These are phyloP conservation scores for Colletotrichum cereale DNA, from an alignment of 2,329 filamentous ascomycete species.

Conservation along the genomic window DNA sequence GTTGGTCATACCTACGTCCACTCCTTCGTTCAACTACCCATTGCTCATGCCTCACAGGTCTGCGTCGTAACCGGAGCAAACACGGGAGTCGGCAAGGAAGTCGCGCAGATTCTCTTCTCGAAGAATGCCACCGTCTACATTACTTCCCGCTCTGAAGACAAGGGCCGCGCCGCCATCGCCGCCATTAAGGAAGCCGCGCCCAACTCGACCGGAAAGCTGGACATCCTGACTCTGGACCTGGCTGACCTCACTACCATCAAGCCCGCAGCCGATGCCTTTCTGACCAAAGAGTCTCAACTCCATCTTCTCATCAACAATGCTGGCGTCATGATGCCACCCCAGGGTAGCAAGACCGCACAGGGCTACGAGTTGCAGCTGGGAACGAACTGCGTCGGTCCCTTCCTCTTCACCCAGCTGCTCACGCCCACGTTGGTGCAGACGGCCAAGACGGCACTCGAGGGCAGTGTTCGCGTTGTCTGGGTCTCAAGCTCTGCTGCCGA, in stretches of 20 bases:
- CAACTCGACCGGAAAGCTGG: constrained; percentile 54
- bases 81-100: constrained; percentile 63
- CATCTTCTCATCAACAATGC: constrained; percentile 61
- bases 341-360: constrained; percentile 55
- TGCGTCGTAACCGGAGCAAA: constrained; percentile 63
- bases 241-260: constrained; percentile 53
- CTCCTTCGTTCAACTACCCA: not conserved
- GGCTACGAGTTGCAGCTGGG: constrained; percentile 58
- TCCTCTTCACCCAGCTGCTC: constrained; percentile 55
- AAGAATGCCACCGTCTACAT: constrained; percentile 68
- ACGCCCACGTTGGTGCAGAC: constrained; percentile 51
- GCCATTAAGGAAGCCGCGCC: constrained; percentile 54
- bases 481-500: constrained; percentile 49
- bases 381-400: constrained; percentile 54
- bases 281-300: constrained; percentile 48
- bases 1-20: not conserved
- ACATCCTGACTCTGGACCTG: constrained; percentile 61
- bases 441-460: constrained; percentile 47
- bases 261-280: constrained; percentile 48
- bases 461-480: constrained; percentile 51
- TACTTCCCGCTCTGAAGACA: constrained; percentile 61
- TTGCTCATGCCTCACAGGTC: constrained; percentile 49
- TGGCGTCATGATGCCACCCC: constrained; percentile 56
- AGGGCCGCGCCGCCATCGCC: constrained; percentile 59
- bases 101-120: constrained; percentile 65